Base-by-base conservation (phyloP, 1,284 basidiomycete species). In the Fomitopsis pinicola region DNA sequence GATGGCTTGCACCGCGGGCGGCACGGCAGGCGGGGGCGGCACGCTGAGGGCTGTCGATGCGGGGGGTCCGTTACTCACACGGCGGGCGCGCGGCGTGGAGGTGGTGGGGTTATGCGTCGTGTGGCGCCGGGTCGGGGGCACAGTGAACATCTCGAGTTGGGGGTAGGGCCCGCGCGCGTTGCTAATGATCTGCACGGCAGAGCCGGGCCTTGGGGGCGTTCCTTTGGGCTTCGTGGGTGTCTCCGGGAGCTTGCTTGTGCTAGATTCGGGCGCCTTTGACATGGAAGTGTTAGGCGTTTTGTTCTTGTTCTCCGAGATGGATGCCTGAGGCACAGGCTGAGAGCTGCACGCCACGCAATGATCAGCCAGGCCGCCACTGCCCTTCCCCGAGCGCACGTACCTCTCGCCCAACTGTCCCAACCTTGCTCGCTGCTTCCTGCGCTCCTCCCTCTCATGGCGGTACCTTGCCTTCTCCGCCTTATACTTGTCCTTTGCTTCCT, bases 381-480 rank as follows among this genome's bases (percentile, higher is more conserved):
- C 14, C 5, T 17, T 14, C 45, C 40, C 50, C 30, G 26, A 36
- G 17, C 40, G 12, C 45, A 55, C 65, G 48, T 64, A 80, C 77
- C 75, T 74, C 59, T 76, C 76, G 19, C 63, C 65, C 42, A 70
- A 69, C 35, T 69, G 64, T 19, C 58, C 63, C 62, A 57, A 59
- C 53, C 69, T 64, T 55, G 76, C 76, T 63, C 76, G 77, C 63
- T 77, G 76, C 59, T 76, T 81, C 66, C 77, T 80, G 36, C 80
- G 78, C 53, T 78, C 76, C 64, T 85, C 85, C 44, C 84, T 76
- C 59, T 85, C 82, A 64, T 75, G 74, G 38, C 86, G 80, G 67
- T 90, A 90, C 33, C 77, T 77, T 65, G 88, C 87, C 69, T 91
- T 92, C 73, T 86, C 82, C 1, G 77, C 78, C 71, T 84, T 87